Percentiles rank a stretch among this genome's conserved stretches.
Evolutionary conservation across 2,329 filamentous ascomycete genomes (phyloP).

Genomic region (Lecanosticta acicola): DNA sequence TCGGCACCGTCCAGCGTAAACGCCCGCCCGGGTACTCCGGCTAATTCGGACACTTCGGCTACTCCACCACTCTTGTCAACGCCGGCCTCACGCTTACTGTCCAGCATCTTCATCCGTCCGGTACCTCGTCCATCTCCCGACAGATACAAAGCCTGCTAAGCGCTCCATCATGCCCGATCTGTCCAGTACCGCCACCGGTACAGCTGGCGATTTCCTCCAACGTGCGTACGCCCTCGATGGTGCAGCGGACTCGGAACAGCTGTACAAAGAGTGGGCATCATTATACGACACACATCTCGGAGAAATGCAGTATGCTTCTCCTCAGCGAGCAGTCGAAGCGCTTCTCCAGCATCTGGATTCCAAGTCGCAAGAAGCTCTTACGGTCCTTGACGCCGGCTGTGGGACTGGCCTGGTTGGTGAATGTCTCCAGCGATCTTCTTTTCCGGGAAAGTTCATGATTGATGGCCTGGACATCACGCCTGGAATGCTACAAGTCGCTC

Average conservation of each 20-base stretch:
- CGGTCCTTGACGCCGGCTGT: constrained; percentile 15
- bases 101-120: too few relatives aligned
- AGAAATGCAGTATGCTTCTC: constrained; percentile 9
- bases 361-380: neutral
- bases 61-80: too few relatives aligned
- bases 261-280: constrained; percentile 17
- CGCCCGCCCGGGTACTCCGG: too few relatives aligned
- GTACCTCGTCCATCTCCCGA: too few relatives aligned
- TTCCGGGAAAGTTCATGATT: constrained; percentile 3
- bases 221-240: constrained; percentile 12
- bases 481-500: constrained; percentile 11
- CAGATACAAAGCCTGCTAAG: too few relatives aligned
- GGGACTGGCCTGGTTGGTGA: constrained; percentile 14
- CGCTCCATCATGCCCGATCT: constrained; percentile 2
- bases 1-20: too few relatives aligned
- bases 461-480: constrained; percentile 16
- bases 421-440: constrained; percentile 2
- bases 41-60: too few relatives aligned
- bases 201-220: constrained; percentile 8
- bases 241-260: constrained; percentile 4
- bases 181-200: neutral
- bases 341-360: neutral
- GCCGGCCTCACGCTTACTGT: too few relatives aligned
- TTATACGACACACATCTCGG: constrained; percentile 10
- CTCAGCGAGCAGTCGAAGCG: constrained; percentile 8